Percentiles rank a stretch among this genome's conserved stretches.
phyloP scores from a whole-genome alignment of 192 early-diverging fungal genomes.

The Umbelopsis ramanniana region DNA sequence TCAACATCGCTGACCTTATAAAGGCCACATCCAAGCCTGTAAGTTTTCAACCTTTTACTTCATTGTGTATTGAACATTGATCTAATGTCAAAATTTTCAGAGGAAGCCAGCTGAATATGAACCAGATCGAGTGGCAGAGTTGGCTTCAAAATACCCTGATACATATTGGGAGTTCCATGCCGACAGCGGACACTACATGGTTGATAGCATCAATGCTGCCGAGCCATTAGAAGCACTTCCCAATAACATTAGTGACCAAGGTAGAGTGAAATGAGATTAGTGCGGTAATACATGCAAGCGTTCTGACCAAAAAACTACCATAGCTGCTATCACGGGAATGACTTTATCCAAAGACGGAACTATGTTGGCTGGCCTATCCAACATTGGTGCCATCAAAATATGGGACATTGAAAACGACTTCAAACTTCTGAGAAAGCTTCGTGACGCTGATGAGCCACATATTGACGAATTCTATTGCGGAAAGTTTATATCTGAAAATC shows the following conservation, averaged over 20 bases:
- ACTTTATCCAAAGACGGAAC: slow-evolving; percentile 81
- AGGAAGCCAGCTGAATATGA: slow-evolving; percentile 47
- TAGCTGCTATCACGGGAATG: slow-evolving; percentile 82
- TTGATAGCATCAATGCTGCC: slow-evolving; percentile 69
- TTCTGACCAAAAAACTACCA: not conserved
- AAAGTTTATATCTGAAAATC: slow-evolving; percentile 58
- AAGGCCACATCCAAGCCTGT: slow-evolving; percentile 10
- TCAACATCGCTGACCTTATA: not conserved
- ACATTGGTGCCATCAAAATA: slow-evolving; percentile 71
- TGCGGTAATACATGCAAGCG: not conserved
- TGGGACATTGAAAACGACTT: slow-evolving; percentile 82
- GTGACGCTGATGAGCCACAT: slow-evolving; percentile 74
- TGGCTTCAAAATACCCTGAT: slow-evolving; percentile 65
- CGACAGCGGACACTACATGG: slow-evolving; percentile 55
- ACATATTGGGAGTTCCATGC: slow-evolving; percentile 63
- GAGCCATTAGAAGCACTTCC: slow-evolving; percentile 69
- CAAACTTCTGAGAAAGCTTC: slow-evolving; percentile 66
- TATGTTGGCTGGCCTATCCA: slow-evolving; percentile 88
- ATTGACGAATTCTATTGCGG: slow-evolving; percentile 95
- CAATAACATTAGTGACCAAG: slow-evolving; percentile 75
- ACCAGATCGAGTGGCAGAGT: slow-evolving; percentile 51
- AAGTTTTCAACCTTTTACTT: not conserved
- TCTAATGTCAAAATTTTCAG: not conserved
- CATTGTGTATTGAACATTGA: not conserved
- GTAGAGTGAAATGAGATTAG: slow-evolving; percentile 27